Evolutionary conservation across 2,329 filamentous ascomycete species (phyloP), one percentile per base, ranked within the genome.

Genomic region (Penicillium sp.): DNA sequence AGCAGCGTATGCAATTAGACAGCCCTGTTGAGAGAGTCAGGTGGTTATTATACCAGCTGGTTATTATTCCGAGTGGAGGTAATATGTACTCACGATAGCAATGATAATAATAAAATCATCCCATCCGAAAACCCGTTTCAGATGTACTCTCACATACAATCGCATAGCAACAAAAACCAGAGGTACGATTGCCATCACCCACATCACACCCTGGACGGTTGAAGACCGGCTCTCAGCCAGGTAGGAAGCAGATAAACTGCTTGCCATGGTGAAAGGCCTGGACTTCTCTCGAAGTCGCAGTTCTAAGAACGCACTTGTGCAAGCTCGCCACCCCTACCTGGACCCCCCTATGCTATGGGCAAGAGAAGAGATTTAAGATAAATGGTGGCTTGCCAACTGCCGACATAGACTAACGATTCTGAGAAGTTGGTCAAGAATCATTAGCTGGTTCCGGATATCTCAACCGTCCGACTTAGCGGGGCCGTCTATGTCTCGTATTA

Each of bases 81-180:
- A n/a, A 9, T 5, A 5, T 24, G 2, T 18, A 56, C 57, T 56
- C 34, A 62, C 59, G 5, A 48, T 49, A 7, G 59, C 57, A 21
- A 51, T 39, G 11, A 60, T 51, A 33, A 58, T 58, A 18, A 60
- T 62, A 6, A 54, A 57, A 26, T 62, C 59, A 37, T 62, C 59
- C 57, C 55, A 60, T 19, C 59, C 59, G 44, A 60, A 62, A 18
- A 58, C 55, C n/a, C 40, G 51, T n/a, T 49, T 53, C 36, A 62
- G 16, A 21, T n/a, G 23, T 19, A 56, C 24, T 26, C 58, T 39
- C 36, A 62, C 59, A 36, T 62, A 60, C n/a, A 62, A 39, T 18
- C 59, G 48, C 52, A 60, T 51, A n/a, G 34, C 14, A 24, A 62
- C 59, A 29, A 60, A 56, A 1, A 52, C 11, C 14, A 59, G 36